Conservation (phyloP, 106 monocot genomes). For the Allium fistulosum region DNA sequence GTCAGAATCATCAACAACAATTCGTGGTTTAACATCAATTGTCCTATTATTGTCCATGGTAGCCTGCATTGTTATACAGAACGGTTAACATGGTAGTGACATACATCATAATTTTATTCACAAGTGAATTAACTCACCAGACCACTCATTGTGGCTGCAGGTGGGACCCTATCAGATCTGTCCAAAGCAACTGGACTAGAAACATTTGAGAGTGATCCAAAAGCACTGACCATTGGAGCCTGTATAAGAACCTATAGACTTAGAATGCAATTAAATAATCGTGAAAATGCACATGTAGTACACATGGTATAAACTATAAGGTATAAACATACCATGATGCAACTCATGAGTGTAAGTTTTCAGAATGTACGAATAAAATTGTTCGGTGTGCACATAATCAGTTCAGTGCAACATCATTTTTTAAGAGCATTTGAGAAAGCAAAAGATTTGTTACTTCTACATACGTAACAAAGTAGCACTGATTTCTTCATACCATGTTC, state of each 20-base stretch:
- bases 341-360: too few relatives aligned
- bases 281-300: too few relatives aligned
- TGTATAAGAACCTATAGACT: neutral
- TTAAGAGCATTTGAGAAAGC: too few relatives aligned
- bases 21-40: slow-evolving; percentile 74
- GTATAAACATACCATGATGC: too few relatives aligned
- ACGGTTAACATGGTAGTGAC: neutral
- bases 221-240: slow-evolving; percentile 5
- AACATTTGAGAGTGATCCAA: slow-evolving; percentile 5
- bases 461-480: too few relatives aligned
- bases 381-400: too few relatives aligned
- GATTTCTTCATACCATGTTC: too few relatives aligned
- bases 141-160: slow-evolving; percentile 26
- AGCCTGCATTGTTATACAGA: slow-evolving; percentile 34
- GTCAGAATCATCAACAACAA: slow-evolving; percentile 72
- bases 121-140: slow-evolving; percentile 3
- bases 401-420: too few relatives aligned
- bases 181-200: slow-evolving; percentile 24
- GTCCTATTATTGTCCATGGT: slow-evolving; percentile 47
- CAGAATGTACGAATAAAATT: too few relatives aligned
- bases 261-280: too few relatives aligned
- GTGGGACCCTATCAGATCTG: slow-evolving; percentile 48
- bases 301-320: too few relatives aligned
- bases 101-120: neutral
- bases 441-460: too few relatives aligned